phyloP scores from a whole-genome alignment of 2,329 filamentous ascomycete species.

The Chaetomiaceae sp. region DNA sequence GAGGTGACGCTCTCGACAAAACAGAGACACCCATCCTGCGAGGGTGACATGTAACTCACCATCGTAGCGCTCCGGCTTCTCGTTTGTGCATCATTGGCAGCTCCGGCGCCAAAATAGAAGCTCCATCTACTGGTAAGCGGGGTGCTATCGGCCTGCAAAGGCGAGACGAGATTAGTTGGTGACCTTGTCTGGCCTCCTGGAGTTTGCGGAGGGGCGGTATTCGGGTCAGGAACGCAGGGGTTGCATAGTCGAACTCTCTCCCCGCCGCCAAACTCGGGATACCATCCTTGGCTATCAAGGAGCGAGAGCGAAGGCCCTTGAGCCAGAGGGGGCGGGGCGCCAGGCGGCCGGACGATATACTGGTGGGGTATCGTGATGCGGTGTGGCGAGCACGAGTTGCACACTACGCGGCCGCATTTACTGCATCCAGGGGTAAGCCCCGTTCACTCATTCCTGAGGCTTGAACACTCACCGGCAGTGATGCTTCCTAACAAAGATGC shows the following conservation, averaged over 20 bases:
- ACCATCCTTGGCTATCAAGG: conserved; percentile 39
- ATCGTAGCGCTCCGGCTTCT: conserved; percentile 48
- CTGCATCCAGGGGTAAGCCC: conserved; percentile 36
- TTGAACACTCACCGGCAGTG: conserved; percentile 65
- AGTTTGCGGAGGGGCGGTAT: conserved; percentile 50
- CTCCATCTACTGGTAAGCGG: conserved; percentile 29
- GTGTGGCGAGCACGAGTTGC: conserved; percentile 84
- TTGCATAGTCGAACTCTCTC: conserved; percentile 58
- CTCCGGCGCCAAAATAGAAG: conserved; percentile 34
- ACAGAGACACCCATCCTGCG: background rate
- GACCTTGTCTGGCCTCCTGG: conserved; percentile 41
- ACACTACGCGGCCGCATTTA: conserved; percentile 92
- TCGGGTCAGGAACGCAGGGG: conserved; percentile 59
- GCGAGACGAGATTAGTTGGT: conserved; percentile 32
- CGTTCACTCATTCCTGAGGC: too few species aligned
- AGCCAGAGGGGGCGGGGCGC: conserved; percentile 30
- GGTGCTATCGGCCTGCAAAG: background rate
- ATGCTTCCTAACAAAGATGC: conserved; percentile 82
- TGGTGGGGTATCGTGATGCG: conserved; percentile 90
- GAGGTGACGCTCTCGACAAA: background rate
- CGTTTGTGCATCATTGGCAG: conserved; percentile 34
- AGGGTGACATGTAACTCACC: conserved; percentile 35
- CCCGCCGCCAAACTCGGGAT: conserved; percentile 49
- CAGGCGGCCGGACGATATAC: conserved; percentile 80
- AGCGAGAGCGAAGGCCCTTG: conserved; percentile 39